Conservation (phyloP, 2,329 filamentous ascomycete genomes). For the Clonostachys byssicola region DNA sequence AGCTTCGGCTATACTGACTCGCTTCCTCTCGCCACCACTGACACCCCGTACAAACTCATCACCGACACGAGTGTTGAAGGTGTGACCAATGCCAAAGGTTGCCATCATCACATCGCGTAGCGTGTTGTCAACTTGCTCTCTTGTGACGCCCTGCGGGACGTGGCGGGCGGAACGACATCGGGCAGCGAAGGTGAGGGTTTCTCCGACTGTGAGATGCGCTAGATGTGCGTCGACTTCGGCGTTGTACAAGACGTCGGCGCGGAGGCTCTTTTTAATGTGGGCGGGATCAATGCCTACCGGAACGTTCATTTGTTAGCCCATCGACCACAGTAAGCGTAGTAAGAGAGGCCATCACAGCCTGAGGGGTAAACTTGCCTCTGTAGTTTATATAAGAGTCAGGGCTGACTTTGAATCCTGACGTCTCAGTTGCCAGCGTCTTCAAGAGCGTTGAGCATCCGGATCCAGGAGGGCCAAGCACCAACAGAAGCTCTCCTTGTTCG, state of each 20-base stretch:
- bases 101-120: slow-evolving; percentile 54
- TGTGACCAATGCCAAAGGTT: slow-evolving; percentile 60
- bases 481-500: slow-evolving; percentile 49
- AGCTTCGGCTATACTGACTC: slow-evolving; percentile 66
- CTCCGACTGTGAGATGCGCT: slow-evolving; percentile 56
- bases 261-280: slow-evolving; percentile 60
- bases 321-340: no score
- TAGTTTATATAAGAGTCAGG: slow-evolving; percentile 60
- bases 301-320: slow-evolving; percentile 1
- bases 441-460: slow-evolving; percentile 63
- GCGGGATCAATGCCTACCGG: slow-evolving; percentile 24
- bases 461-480: slow-evolving; percentile 50
- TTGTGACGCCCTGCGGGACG: slow-evolving; percentile 43
- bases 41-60: slow-evolving; percentile 52
- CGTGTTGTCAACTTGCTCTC: slow-evolving; percentile 20
- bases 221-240: slow-evolving; percentile 61
- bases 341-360: no score
- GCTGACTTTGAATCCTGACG: slow-evolving; percentile 58
- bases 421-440: slow-evolving; percentile 52
- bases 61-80: slow-evolving; percentile 55
- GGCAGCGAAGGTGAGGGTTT: slow-evolving; percentile 59
- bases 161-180: slow-evolving; percentile 53
- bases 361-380: slow-evolving; percentile 40
- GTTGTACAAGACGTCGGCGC: slow-evolving; percentile 56
- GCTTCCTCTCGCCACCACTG: slow-evolving; percentile 56